Evolutionary conservation across 1,284 basidiomycete species (phyloP), one percentile per base, ranked within the genome.

Genomic region (Leccinum cinnamomeum): DNA sequence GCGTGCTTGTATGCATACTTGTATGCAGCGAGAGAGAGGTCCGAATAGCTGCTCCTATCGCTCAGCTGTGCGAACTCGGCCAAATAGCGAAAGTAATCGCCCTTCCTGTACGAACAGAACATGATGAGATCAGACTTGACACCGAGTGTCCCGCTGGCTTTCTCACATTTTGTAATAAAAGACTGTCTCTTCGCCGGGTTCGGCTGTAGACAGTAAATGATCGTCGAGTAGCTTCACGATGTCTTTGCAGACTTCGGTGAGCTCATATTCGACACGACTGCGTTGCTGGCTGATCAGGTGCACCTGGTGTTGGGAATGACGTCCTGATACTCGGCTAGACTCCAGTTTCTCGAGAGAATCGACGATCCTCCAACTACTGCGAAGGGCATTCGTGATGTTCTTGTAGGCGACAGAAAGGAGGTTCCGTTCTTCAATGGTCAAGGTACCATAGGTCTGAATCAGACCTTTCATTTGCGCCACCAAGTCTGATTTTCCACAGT

Each of bases 391-490:
- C 5, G 86, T 89, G 61, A 85, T 74, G 66, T 88, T 88, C 77
- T 90, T 89, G 74, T 87, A 89, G 20, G 87, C 87, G 56, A 89
- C 81, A 5, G 87, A 89, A 48, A 90, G 79, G 7, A 89, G 78
- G 69, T 85, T 90, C 58, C 87, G 84, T 71, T 89, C 88, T 65
- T 89, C 87, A 59, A 82, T 76, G 25, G 82, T 82, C 50, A 89
- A 78, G 41, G 81, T 78, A 57, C 82, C 79, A 59, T 80, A 80
- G 58, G 79, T 75, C 57, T 78, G 75, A 61, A 84, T 79, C 58
- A 88, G 79, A 51, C 74, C 73, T 74, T 87, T 87, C 67, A 89
- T 81, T 69, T 86, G 82, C 46, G 76, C 72, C 58, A 88, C 79
- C 18, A 86, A 82, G 68, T 89, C 87, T 89, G 67, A 51, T 54